phyloP scores from a whole-genome alignment of 495 filamentous ascomycete genomes.

The Penicillium steckii region DNA sequence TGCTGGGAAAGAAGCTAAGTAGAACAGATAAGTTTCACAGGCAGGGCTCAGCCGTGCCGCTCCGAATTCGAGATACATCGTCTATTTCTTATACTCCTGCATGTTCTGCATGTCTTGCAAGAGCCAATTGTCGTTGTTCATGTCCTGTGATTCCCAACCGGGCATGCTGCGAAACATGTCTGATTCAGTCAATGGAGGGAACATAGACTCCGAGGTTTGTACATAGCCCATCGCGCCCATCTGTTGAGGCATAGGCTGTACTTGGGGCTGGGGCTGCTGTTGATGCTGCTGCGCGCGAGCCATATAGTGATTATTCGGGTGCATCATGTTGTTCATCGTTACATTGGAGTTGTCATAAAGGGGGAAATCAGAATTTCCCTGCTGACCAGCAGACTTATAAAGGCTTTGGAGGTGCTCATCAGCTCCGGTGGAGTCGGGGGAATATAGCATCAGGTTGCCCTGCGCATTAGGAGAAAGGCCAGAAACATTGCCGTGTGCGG shows the following conservation, averaged over 20 bases:
- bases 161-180: constrained; percentile 1
- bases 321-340: constrained; percentile 1
- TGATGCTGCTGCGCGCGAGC: constrained; percentile 4
- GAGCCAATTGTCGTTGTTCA: background rate
- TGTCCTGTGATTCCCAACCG: background rate
- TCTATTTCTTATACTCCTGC: background rate
- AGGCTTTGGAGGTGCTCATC: constrained; percentile 38
- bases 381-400: constrained; percentile 41
- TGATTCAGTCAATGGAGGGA: constrained; percentile 17
- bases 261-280: background rate
- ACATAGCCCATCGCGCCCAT: background rate
- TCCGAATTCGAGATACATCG: background rate
- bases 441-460: constrained; percentile 62
- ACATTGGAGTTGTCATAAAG: constrained; percentile 29
- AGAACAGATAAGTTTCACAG: background rate
- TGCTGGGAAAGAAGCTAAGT: background rate
- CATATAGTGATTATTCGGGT: constrained; percentile 1
- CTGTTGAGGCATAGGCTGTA: background rate
- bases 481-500: constrained; percentile 22
- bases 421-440: constrained; percentile 45
- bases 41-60: no score
- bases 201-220: constrained; percentile 16
- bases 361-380: constrained; percentile 44
- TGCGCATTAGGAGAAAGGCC: constrained; percentile 64
- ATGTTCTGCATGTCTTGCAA: background rate